Conservation (phyloP, 768 basidiomycete genomes). For the Leccinum truebloodii region DNA sequence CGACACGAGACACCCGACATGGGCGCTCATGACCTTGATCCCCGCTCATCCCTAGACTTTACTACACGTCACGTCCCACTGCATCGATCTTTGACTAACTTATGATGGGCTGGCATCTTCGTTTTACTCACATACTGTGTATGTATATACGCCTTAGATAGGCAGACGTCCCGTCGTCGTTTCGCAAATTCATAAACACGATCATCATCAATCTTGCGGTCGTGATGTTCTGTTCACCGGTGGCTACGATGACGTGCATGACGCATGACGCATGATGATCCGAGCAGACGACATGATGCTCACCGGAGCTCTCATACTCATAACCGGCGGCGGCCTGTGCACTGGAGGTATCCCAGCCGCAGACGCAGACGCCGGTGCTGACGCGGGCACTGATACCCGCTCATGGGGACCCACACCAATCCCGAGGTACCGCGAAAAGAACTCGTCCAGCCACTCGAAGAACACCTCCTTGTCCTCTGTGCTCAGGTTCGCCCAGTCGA, state of each 20-base stretch:
- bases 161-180: slow-evolving; percentile 3
- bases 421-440: slow-evolving; percentile 54
- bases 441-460: slow-evolving; percentile 82
- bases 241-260: slow-evolving; percentile 17
- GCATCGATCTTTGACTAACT: slow-evolving; percentile 17
- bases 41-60: slow-evolving; percentile 16
- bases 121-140: slow-evolving; percentile 16
- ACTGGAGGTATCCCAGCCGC: background rate
- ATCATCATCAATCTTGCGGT: slow-evolving; percentile 17
- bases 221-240: slow-evolving; percentile 23
- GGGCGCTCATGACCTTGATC: background rate
- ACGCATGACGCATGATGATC: background rate
- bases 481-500: slow-evolving; percentile 73
- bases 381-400: background rate
- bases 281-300: slow-evolving; percentile 6
- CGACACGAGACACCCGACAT: slow-evolving; percentile 4
- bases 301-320: slow-evolving; percentile 18
- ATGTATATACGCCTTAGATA: slow-evolving; percentile 12
- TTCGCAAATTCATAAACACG: slow-evolving; percentile 3
- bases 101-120: slow-evolving; percentile 13
- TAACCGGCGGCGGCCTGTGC: background rate
- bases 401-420: slow-evolving; percentile 23
- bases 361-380: background rate
- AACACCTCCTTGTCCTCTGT: slow-evolving; percentile 68
- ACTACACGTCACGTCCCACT: slow-evolving; percentile 9